Conservation (phyloP, 2,329 filamentous ascomycete genomes). For the Trichoderma sp. region DNA sequence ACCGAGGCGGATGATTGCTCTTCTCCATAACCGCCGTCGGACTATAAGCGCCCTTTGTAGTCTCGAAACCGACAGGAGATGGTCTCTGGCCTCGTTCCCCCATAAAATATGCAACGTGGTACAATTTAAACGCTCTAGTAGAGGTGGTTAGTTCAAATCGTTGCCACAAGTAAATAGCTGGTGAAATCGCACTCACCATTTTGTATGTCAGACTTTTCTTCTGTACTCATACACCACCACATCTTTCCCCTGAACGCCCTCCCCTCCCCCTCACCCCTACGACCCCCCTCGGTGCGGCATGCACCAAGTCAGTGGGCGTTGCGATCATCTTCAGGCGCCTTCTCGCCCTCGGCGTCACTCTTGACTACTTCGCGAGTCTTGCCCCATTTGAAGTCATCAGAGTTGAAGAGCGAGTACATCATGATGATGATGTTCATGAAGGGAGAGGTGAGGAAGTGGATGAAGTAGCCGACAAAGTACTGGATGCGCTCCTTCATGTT, state of each 20-base stretch:
- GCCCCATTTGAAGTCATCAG: conserved; percentile 51
- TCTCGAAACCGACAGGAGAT: background rate
- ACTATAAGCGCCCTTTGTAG: background rate
- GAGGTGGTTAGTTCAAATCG: background rate
- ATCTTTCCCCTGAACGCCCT: background rate
- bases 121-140: background rate
- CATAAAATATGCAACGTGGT: background rate
- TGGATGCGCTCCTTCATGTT: conserved; percentile 42
- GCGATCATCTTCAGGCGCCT: conserved; percentile 32
- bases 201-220: background rate
- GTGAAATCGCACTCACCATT: background rate
- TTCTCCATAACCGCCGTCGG: background rate
- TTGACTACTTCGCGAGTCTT: conserved; percentile 46
- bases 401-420: conserved; percentile 45
- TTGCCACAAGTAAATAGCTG: background rate
- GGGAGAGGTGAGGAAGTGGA: conserved; percentile 43
- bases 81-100: background rate
- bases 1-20: background rate
- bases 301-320: conserved; percentile 28
- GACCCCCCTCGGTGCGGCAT: background rate
- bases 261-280: background rate
- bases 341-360: conserved; percentile 33
- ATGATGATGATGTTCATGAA: conserved; percentile 48
- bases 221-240: background rate
- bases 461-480: conserved; percentile 43